Evolutionary conservation across 2,329 filamentous ascomycete species (phyloP).

Genomic region (Pseudohalonectria lignicola): DNA sequence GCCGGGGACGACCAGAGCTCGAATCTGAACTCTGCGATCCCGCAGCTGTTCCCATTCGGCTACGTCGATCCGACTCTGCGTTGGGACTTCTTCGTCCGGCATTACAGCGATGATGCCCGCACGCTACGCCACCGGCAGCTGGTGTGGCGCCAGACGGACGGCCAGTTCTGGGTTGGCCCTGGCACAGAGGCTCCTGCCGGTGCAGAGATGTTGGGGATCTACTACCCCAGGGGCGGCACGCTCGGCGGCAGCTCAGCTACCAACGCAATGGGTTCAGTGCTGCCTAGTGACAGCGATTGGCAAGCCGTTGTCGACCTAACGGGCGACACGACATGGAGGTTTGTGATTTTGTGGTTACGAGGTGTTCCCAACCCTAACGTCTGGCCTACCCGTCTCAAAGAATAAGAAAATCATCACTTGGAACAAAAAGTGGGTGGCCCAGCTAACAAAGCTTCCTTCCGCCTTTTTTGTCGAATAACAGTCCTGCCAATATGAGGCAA

Average conservation of each 20-base stretch:
- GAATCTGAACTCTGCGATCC: conserved; percentile 13
- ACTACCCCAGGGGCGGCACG: conserved; percentile 24
- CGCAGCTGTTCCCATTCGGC: conserved; percentile 4
- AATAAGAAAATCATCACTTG: too few species aligned
- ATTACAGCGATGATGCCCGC: conserved; percentile 39
- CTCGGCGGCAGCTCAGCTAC: conserved; percentile 25
- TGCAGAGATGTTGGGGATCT: conserved; percentile 19
- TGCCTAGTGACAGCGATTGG: conserved; percentile 29
- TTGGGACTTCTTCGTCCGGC: conserved; percentile 53
- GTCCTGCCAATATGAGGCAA: conserved; percentile 42
- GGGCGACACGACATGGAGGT: conserved; percentile 28
- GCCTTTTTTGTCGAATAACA: too few species aligned
- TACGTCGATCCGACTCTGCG: conserved; percentile 13
- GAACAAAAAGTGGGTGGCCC: too few species aligned
- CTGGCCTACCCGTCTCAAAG: too few species aligned
- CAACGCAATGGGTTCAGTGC: conserved; percentile 25
- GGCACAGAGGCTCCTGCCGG: conserved; percentile 20
- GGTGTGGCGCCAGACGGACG: conserved; percentile 23
- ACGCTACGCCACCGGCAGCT: conserved; percentile 41
- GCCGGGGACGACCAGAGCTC: conserved; percentile 39
- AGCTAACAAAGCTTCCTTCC: too few species aligned
- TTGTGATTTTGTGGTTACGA: too few species aligned
- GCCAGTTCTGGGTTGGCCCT: conserved; percentile 17
- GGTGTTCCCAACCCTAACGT: too few species aligned
- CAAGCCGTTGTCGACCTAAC: conserved; percentile 26